Evolutionary conservation across 1,139 yeast species (phyloP).

Genomic region (Pichia sorboxylosa): DNA sequence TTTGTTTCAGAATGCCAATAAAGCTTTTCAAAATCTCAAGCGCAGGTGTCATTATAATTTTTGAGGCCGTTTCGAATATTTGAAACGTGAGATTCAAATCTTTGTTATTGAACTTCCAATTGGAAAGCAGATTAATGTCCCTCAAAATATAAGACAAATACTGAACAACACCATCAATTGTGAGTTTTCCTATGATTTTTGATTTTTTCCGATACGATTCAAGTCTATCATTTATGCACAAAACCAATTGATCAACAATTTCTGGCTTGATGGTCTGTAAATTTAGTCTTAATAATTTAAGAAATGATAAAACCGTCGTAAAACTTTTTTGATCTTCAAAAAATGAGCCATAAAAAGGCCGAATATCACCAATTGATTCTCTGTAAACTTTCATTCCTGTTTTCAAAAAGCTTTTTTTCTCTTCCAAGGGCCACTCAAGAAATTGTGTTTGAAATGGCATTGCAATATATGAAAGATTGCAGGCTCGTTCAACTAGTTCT

Average conservation of each 20-base stretch:
- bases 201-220: constrained; percentile 5
- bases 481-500: constrained; percentile 14
- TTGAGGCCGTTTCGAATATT: constrained; percentile 14
- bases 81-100: constrained; percentile 14
- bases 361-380: constrained; percentile 9
- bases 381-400: constrained; percentile 10
- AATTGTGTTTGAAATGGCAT: constrained; percentile 17
- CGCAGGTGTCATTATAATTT: constrained; percentile 13
- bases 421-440: constrained; percentile 19
- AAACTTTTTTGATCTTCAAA: constrained; percentile 15
- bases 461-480: constrained; percentile 15
- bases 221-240: constrained; percentile 5
- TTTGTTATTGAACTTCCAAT: constrained; percentile 17
- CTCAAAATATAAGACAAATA: constrained; percentile 13
- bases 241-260: constrained; percentile 7
- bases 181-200: constrained; percentile 1
- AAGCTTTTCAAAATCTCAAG: constrained; percentile 6
- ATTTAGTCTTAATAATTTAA: constrained; percentile 13
- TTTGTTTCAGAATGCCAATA: constrained; percentile 3
- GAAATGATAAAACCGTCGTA: constrained; percentile 14
- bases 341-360: constrained; percentile 9
- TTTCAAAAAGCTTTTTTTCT: constrained; percentile 7
- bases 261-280: constrained; percentile 11
- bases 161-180: constrained; percentile 12
- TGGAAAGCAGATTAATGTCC: constrained; percentile 16